Conservation (phyloP, 192 early-diverging fungal genomes). For the Coemansia sp. region DNA sequence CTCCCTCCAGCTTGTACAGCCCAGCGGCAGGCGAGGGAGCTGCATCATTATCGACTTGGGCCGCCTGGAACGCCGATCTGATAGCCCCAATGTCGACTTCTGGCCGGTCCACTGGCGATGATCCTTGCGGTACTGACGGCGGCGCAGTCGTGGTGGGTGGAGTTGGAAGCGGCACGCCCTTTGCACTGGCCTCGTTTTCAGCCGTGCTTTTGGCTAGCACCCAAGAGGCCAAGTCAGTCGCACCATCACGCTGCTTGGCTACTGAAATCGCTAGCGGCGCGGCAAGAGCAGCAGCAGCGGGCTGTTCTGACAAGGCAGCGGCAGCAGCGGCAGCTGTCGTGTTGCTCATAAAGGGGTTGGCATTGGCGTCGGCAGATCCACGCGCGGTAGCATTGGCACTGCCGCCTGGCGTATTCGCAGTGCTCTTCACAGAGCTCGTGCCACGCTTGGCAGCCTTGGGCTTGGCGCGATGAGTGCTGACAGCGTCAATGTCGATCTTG, state of each 20-base stretch:
- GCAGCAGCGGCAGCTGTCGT: not conserved
- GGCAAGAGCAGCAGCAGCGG: not conserved
- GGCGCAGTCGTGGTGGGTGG: conserved; percentile 20
- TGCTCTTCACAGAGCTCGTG: conserved; percentile 8
- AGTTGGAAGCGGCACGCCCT: conserved; percentile 14
- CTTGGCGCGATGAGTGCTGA: conserved; percentile 91
- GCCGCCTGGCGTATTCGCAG: conserved; percentile 13
- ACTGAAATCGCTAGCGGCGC: conserved; percentile 13
- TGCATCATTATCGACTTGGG: not conserved
- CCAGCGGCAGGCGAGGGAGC: not conserved
- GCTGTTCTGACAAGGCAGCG: not conserved
- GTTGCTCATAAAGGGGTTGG: not conserved
- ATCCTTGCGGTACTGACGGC: conserved; percentile 14
- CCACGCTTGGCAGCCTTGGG: conserved; percentile 51
- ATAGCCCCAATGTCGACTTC: conserved; percentile 4
- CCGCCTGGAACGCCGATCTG: conserved; percentile 14
- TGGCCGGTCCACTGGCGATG: not conserved
- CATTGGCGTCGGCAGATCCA: not conserved
- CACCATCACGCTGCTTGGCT: conserved; percentile 10
- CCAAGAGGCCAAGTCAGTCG: not conserved
- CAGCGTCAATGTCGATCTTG: conserved; percentile 94
- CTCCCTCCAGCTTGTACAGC: conserved; percentile 17
- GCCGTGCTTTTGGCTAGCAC: not conserved
- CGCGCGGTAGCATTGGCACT: not conserved
- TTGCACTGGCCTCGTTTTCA: not conserved